Percentiles rank a stretch among this genome's conserved stretches.
These are phyloP conservation scores for Cotoneaster glaucophyllus DNA, from an alignment of 306 rosid species.

Conservation along the genomic window DNA sequence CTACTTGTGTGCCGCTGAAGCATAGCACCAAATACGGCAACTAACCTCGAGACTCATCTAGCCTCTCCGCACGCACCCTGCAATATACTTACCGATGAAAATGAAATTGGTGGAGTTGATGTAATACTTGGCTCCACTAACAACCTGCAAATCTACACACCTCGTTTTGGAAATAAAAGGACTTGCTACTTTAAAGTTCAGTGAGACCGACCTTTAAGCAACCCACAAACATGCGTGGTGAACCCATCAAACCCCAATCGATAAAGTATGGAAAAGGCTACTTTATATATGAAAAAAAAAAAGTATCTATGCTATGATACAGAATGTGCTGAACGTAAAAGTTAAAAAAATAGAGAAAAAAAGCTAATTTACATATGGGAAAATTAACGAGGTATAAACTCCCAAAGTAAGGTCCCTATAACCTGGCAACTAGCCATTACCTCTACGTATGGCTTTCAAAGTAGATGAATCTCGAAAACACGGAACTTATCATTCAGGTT, in stretches of 20 bases:
- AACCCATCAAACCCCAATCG: not conserved
- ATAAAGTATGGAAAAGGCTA: not conserved
- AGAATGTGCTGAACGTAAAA: conserved; percentile 8
- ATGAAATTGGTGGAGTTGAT: not conserved
- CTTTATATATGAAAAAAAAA: not conserved
- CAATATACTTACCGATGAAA: not conserved
- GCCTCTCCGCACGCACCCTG: too few relatives aligned
- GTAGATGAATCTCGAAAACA: conserved; percentile 21
- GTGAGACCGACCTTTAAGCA: not conserved
- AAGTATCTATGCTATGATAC: conserved; percentile 13
- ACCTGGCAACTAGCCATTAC: conserved; percentile 26
- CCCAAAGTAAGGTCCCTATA: conserved; percentile 19
- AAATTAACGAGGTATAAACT: conserved; percentile 19
- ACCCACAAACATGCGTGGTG: not conserved
- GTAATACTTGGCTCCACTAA: too few relatives aligned
- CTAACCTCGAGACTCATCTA: too few relatives aligned
- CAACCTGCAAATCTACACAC: too few relatives aligned
- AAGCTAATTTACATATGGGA: conserved; percentile 35
- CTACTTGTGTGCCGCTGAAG: too few relatives aligned
- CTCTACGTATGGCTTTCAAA: conserved; percentile 24
- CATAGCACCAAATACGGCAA: too few relatives aligned
- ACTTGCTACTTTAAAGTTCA: too few relatives aligned
- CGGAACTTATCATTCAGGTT: conserved; percentile 37
- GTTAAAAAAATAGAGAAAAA: not conserved
- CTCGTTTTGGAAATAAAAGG: too few relatives aligned